Evolutionary conservation across 1,284 basidiomycete genomes (phyloP).

Genomic region (Boletellus dicymbophilus): DNA sequence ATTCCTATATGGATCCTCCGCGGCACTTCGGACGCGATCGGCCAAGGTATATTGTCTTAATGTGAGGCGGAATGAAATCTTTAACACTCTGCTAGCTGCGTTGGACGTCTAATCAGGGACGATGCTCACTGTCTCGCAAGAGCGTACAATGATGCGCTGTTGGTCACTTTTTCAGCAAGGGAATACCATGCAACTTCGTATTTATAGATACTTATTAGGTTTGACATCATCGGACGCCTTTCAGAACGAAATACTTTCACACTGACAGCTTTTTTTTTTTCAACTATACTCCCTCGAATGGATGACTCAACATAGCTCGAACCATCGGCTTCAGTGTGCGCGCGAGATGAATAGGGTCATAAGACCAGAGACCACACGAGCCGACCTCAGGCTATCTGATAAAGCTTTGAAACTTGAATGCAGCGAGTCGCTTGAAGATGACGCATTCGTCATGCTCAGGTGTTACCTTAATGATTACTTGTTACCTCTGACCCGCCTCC

Average conservation of each 20-base stretch:
- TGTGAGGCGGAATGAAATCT: background rate
- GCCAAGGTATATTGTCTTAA: slow-evolving; percentile 35
- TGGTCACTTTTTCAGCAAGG: background rate
- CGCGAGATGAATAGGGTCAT: slow-evolving; percentile 37
- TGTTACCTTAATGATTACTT: no score
- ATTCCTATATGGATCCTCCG: slow-evolving; percentile 40
- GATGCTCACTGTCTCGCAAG: slow-evolving; percentile 38
- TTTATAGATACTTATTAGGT: slow-evolving; percentile 13
- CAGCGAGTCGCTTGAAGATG: no score
- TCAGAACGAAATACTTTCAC: slow-evolving; percentile 23
- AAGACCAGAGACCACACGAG: no score
- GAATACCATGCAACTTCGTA: background rate
- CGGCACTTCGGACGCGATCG: slow-evolving; percentile 48
- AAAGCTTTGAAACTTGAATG: no score
- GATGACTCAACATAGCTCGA: slow-evolving; percentile 37
- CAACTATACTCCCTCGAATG: slow-evolving; percentile 36
- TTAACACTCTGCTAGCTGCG: slow-evolving; percentile 31
- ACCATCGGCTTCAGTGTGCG: slow-evolving; percentile 36
- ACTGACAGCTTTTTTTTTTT: slow-evolving; percentile 19
- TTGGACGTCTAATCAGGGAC: slow-evolving; percentile 42
- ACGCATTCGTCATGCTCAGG: no score
- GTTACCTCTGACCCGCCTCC: no score
- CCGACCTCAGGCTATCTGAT: no score
- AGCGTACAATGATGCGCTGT: slow-evolving; percentile 31
- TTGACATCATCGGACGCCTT: slow-evolving; percentile 24